Conservation (phyloP, 148 eudicot genomes). For the Rheum nobile region DNA sequence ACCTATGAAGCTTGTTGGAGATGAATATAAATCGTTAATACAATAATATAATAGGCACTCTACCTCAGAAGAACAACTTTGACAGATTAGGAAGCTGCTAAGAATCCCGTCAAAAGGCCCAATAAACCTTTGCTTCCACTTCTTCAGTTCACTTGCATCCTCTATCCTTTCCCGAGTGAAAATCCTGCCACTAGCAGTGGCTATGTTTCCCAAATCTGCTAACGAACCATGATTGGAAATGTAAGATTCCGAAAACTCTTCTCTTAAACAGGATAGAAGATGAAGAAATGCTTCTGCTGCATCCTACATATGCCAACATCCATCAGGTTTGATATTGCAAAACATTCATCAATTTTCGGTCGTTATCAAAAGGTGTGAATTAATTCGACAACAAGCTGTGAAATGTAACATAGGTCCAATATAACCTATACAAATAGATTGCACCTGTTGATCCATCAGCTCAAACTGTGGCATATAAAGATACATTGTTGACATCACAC, state of each 20-base stretch:
- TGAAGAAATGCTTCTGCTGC: slow-evolving; percentile 91
- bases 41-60: slow-evolving; percentile 21
- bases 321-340: background rate
- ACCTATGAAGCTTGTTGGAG: background rate
- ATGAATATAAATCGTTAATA: background rate
- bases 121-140: slow-evolving; percentile 57
- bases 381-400: background rate
- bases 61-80: slow-evolving; percentile 88
- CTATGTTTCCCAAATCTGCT: slow-evolving; percentile 31
- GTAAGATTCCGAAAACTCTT: slow-evolving; percentile 57
- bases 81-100: slow-evolving; percentile 60
- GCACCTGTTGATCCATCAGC: slow-evolving; percentile 70
- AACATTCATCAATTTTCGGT: background rate
- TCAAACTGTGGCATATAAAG: slow-evolving; percentile 58
- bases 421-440: slow-evolving; percentile 2
- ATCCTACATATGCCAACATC: slow-evolving; percentile 43
- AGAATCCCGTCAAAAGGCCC: slow-evolving; percentile 91
- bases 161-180: slow-evolving; percentile 19
- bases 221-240: slow-evolving; percentile 37
- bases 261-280: slow-evolving; percentile 78
- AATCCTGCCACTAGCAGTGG: slow-evolving; percentile 39
- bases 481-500: slow-evolving; percentile 62
- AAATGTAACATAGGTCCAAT: background rate
- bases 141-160: slow-evolving; percentile 33
- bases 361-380: background rate